Evolutionary conservation across 306 rosid species (phyloP).

Genomic region (Acacia crassicarpa): DNA sequence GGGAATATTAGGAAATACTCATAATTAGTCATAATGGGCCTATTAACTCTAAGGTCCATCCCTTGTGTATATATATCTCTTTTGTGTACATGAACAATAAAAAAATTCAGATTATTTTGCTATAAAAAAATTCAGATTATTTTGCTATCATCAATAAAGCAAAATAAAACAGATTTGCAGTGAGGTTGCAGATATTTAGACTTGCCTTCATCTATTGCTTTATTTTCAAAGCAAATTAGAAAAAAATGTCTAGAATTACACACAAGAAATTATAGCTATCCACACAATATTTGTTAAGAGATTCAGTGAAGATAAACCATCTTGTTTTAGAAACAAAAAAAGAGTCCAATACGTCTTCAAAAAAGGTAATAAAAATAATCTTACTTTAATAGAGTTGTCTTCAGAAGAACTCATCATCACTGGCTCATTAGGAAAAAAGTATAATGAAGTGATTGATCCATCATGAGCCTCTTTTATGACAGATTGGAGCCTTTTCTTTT

Average conservation of each 20-base stretch:
- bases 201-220: not conserved
- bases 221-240: not conserved
- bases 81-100: no score
- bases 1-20: no score
- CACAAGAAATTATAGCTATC: not conserved
- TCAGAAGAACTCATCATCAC: conserved; percentile 90
- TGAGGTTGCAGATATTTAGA: not conserved
- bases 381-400: conserved; percentile 92
- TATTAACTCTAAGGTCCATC: no score
- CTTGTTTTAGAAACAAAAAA: not conserved
- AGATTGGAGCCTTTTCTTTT: conserved; percentile 91
- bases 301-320: not conserved
- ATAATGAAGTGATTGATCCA: conserved; percentile 67
- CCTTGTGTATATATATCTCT: no score
- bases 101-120: no score
- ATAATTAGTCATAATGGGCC: no score
- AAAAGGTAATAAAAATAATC: conserved; percentile 16
- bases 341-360: not conserved
- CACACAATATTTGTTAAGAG: not conserved
- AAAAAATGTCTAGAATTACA: not conserved
- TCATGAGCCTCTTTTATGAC: conserved; percentile 93
- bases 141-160: no score
- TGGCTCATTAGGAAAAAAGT: conserved; percentile 91
- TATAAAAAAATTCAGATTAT: no score
- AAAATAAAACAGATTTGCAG: not conserved